Evolutionary conservation across 495 filamentous ascomycete species (phyloP).

Genomic region (Aspergillus funiculosus): DNA sequence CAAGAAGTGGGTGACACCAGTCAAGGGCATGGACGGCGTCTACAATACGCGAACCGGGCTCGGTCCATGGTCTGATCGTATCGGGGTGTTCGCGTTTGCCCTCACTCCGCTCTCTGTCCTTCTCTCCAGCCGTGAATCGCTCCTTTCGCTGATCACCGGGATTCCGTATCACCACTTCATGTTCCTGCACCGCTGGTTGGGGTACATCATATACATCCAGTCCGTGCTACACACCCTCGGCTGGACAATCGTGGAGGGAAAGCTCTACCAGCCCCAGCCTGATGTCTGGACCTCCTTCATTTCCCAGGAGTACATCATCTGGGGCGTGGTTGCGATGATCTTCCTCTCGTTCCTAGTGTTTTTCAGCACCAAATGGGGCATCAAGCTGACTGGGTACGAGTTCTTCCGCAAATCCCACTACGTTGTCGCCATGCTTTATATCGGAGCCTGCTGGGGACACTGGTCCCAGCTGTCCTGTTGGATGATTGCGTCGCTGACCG

Average conservation of each 20-base stretch:
- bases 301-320: slow-evolving; percentile 53
- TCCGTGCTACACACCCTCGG: slow-evolving; percentile 57
- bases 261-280: slow-evolving; percentile 62
- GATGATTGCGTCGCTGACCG: slow-evolving; percentile 53
- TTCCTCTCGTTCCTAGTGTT: slow-evolving; percentile 51
- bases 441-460: slow-evolving; percentile 63
- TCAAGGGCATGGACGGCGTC: slow-evolving; percentile 39
- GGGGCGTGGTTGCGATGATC: slow-evolving; percentile 59
- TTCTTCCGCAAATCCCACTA: slow-evolving; percentile 61
- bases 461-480: slow-evolving; percentile 58
- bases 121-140: slow-evolving; percentile 52
- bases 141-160: slow-evolving; percentile 57
- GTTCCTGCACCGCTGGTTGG: slow-evolving; percentile 63
- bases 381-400: slow-evolving; percentile 60
- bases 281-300: slow-evolving; percentile 45
- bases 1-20: slow-evolving; percentile 54
- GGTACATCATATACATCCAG: slow-evolving; percentile 58
- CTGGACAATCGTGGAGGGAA: slow-evolving; percentile 56
- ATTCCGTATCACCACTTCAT: slow-evolving; percentile 64
- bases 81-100: slow-evolving; percentile 61
- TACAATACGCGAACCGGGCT: slow-evolving; percentile 54
- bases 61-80: slow-evolving; percentile 55
- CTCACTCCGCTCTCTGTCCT: slow-evolving; percentile 58
- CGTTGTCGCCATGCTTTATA: slow-evolving; percentile 57
- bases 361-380: slow-evolving; percentile 48